A percentile compares a stretch with the other conserved stretches of the same genome.
Conservation (phyloP, 257 asterid species). For the Solanum sitiens region DNA sequence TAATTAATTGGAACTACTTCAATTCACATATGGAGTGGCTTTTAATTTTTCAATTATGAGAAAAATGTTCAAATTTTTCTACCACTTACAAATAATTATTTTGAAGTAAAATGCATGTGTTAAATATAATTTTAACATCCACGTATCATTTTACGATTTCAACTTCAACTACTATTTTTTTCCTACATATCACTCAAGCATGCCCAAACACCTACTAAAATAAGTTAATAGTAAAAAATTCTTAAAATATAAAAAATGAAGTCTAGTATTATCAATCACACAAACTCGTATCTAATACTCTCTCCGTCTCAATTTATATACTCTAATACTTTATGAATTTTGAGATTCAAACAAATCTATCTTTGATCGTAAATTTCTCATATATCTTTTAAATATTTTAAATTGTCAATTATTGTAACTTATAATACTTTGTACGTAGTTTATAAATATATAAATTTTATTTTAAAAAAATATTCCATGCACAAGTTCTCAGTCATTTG, state of each 20-base stretch:
- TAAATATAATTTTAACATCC: not conserved
- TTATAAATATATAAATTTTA: too few species aligned
- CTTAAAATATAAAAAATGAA: not conserved
- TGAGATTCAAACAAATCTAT: too few species aligned
- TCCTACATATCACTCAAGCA: not conserved
- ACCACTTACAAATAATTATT: not conserved
- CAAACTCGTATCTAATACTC: not conserved
- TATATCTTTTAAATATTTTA: too few species aligned
- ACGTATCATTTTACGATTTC: not conserved
- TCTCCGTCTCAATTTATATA: too few species aligned
- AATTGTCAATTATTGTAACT: too few species aligned
- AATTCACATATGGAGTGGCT: not conserved
- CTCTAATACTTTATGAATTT: too few species aligned
- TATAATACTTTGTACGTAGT: too few species aligned
- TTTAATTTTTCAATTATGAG: not conserved
- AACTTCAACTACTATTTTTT: not conserved
- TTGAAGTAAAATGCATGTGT: too few species aligned
- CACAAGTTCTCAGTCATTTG: fast-evolving
- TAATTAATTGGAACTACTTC: not conserved
- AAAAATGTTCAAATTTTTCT: not conserved
- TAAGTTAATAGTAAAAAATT: too few species aligned
- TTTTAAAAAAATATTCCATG: too few species aligned
- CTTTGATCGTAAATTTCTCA: too few species aligned
- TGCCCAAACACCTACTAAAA: not conserved
- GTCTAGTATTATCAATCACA: not conserved